phyloP scores from a whole-genome alignment of 805 yeast species.

The Teunomyces kruisii region DNA sequence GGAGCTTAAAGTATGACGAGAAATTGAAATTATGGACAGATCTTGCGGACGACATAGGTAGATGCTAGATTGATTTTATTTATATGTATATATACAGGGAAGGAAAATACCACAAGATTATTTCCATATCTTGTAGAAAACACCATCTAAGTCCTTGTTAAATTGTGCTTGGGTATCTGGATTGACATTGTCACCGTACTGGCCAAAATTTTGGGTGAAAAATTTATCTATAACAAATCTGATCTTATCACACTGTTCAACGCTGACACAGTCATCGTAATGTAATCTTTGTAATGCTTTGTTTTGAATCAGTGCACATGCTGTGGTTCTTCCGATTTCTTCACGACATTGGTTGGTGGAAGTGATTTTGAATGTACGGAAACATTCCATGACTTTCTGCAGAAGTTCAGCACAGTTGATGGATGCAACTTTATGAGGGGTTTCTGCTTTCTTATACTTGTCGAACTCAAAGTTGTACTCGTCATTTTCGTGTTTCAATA shows the following conservation, averaged over 20 bases:
- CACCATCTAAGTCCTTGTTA: slow-evolving; percentile 28
- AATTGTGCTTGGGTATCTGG: slow-evolving; percentile 28
- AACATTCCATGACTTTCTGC: slow-evolving; percentile 35
- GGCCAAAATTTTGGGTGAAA: slow-evolving; percentile 38
- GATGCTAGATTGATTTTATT: too few relatives aligned
- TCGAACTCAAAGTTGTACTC: slow-evolving; percentile 28
- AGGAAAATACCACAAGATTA: slow-evolving; percentile 2
- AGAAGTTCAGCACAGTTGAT: slow-evolving; percentile 44
- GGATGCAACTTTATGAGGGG: slow-evolving; percentile 22
- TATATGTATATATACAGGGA: not conserved
- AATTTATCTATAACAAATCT: slow-evolving; percentile 35
- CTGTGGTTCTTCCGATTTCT: slow-evolving; percentile 25
- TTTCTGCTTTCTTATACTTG: slow-evolving; percentile 28
- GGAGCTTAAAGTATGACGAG: slow-evolving; percentile 43
- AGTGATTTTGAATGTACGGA: slow-evolving; percentile 30
- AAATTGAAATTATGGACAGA: slow-evolving; percentile 52
- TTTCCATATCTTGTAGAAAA: slow-evolving; percentile 35
- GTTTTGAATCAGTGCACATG: slow-evolving; percentile 36
- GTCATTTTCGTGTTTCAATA: slow-evolving; percentile 16
- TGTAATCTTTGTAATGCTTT: slow-evolving; percentile 32
- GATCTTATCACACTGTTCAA: slow-evolving; percentile 37
- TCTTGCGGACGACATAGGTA: slow-evolving; percentile 25
- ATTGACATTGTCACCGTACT: slow-evolving; percentile 28
- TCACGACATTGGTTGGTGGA: slow-evolving; percentile 28
- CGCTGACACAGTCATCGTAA: slow-evolving; percentile 36